Percentiles rank a stretch among this genome's conserved stretches.
Evolutionary conservation across 1,139 yeast genomes (phyloP).

Genomic region (Debaryomycetaceae sp.): DNA sequence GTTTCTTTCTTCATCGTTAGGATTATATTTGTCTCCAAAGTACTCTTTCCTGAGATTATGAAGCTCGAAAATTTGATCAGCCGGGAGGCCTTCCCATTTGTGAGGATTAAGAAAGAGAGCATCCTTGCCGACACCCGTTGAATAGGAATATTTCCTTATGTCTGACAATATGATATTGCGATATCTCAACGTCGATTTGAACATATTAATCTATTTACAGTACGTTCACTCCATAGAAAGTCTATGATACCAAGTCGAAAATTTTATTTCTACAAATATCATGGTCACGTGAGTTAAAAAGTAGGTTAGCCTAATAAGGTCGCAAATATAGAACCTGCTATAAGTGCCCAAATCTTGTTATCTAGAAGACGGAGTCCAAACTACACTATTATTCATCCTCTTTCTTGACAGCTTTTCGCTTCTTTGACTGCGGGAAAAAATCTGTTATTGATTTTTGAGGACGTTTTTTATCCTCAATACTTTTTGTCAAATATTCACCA

Average conservation of each 20-base stretch:
- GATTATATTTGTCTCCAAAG: slow-evolving; percentile 56
- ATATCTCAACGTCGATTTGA: background rate
- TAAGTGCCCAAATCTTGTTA: background rate
- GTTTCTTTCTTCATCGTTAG: slow-evolving; percentile 46
- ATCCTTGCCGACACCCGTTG: slow-evolving; percentile 5
- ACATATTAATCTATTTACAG: background rate
- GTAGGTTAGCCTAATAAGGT: background rate
- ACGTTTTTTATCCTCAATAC: slow-evolving; percentile 14
- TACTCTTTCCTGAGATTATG: slow-evolving; percentile 56
- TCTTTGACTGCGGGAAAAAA: slow-evolving; percentile 20
- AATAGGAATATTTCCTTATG: slow-evolving; percentile 10
- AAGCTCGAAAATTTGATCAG: slow-evolving; percentile 57
- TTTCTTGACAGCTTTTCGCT: slow-evolving; percentile 1
- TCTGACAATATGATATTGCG: background rate
- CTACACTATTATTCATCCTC: slow-evolving; percentile 1
- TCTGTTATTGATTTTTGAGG: slow-evolving; percentile 23
- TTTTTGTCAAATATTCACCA: slow-evolving; percentile 40
- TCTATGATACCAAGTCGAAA: background rate
- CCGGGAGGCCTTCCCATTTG: slow-evolving; percentile 66
- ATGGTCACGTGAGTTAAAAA: background rate
- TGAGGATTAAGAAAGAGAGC: slow-evolving; percentile 52
- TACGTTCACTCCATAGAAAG: background rate
- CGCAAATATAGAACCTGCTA: too few species aligned
- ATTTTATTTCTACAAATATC: background rate
- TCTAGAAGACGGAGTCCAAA: slow-evolving; percentile 1